Base-by-base conservation (phyloP, 176 grass and related monocot genomes). In the Saccharum spontaneum region DNA sequence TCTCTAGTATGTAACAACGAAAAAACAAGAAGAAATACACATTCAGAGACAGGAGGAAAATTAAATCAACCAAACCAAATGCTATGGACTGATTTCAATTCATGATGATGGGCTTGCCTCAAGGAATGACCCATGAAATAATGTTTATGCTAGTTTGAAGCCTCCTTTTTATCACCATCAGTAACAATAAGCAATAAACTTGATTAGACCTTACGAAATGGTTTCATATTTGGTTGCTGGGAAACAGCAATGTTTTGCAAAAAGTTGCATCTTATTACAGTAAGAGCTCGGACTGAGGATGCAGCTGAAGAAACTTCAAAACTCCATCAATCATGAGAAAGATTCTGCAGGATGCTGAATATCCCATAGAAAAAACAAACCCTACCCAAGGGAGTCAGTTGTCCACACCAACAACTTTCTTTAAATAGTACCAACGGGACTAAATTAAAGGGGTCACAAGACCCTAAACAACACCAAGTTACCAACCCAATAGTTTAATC, bases 401-500 rank as follows among this genome's bases (percentile, higher is more conserved):
- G 71, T 44, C 78, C 45, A 59, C 85, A 72, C 67, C 73, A 50
- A 28, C 67, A 72, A 2, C 86, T 64, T 88, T 55, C 43, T 79
- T 72, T 66, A 73, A 88, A 72, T 88, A 88, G 43, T 73, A 79
- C 43, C 55, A 7, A 3, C 0, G 2, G 26, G 40, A 79, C 38
- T 88, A 84, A 84, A 79, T 54, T 83, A 83, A 88, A 79, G 33
- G 3, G n/a, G 11, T 39, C 52, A 83, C 76, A 60, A 72, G 74
- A 79, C 73, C 73, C 66, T 78, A 83, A 71, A 64, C 22, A 44
- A 17, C 54, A 78, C 52, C 41, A 54, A 71, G 50, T 83, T 83
- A 88, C 86, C 86, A 83, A 79, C 65, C 54, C 66, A 83, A 72
- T 88, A 78, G 30, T 88, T 83, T 88, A 88, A 82, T 87, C 37